These are phyloP conservation scores for Pholiota conissans DNA, from an alignment of 768 basidiomycete species.

Conservation along the genomic window DNA sequence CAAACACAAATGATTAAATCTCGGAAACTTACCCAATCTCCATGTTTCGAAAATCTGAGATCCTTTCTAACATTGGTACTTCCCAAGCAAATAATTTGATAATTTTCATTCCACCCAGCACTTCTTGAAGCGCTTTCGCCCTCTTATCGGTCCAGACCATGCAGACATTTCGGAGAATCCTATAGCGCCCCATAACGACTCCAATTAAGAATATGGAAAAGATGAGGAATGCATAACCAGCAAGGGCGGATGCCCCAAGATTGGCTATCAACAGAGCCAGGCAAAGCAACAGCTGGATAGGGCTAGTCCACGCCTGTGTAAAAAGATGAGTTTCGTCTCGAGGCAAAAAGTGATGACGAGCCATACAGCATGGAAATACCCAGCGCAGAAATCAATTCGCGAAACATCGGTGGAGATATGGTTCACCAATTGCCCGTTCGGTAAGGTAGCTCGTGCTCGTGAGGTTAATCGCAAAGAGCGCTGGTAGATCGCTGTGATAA, in stretches of 20 bases:
- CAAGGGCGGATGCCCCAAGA: conserved; percentile 60
- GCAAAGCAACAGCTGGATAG: conserved; percentile 75
- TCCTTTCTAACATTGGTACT: conserved; percentile 70
- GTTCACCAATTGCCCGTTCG: conserved; percentile 89
- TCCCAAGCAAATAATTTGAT: conserved; percentile 96
- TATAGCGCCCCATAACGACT: neutral
- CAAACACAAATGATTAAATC: neutral
- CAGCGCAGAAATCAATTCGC: conserved; percentile 82
- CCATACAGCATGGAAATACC: conserved; percentile 70
- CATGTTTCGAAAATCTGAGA: conserved; percentile 60
- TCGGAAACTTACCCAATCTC: neutral
- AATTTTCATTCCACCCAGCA: conserved; percentile 86
- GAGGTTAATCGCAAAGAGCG: conserved; percentile 74
- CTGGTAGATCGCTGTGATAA: conserved; percentile 86
- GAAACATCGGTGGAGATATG: conserved; percentile 92
- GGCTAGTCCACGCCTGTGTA: conserved; percentile 59
- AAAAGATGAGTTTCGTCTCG: neutral
- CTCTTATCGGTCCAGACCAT: conserved; percentile 44
- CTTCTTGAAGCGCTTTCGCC: conserved; percentile 85
- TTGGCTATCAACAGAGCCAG: conserved; percentile 70
- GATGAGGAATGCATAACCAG: conserved; percentile 60
- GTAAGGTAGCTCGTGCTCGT: conserved; percentile 72
- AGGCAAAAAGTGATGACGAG: neutral
- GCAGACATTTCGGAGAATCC: neutral
- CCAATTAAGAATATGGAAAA: conserved; percentile 40